Conservation (phyloP, 2,329 filamentous ascomycete species). For the Aspergillus sergii region DNA sequence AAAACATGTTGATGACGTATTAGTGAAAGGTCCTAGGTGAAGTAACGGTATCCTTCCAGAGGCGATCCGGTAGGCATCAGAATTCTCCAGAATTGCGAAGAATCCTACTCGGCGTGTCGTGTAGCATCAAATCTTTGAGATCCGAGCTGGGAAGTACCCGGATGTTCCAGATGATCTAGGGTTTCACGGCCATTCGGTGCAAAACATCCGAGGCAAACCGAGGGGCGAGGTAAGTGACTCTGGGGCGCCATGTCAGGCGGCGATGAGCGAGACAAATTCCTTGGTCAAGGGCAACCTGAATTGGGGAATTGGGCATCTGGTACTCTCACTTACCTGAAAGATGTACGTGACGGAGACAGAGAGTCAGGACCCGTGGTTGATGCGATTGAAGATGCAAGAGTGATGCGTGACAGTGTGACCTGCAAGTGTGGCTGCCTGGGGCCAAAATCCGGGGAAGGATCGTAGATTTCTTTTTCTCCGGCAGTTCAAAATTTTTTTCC, state of each 20-base stretch:
- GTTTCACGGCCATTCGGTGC: neutral
- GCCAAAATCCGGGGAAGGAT: slow-evolving; percentile 19
- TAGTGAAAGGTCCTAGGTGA: neutral
- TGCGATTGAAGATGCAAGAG: neutral
- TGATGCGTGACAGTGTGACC: slow-evolving; percentile 6
- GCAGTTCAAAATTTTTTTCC: neutral
- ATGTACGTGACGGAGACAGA: neutral
- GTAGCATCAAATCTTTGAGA: neutral
- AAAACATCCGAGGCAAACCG: slow-evolving; percentile 1
- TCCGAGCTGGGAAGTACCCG: neutral
- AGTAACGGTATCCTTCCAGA: neutral
- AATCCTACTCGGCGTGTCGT: neutral
- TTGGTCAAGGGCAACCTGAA: neutral
- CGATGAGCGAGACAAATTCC: neutral
- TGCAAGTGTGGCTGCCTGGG: slow-evolving; percentile 13
- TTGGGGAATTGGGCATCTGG: neutral
- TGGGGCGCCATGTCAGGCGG: neutral
- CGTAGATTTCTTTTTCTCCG: neutral
- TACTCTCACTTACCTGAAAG: neutral
- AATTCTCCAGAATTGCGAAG: neutral
- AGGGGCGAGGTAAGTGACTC: neutral
- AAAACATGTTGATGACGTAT: no score
- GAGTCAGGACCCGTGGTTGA: neutral
- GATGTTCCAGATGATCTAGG: neutral
- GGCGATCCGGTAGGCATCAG: neutral